Evolutionary conservation across 345 rosid genomes (phyloP).

Genomic region (Bruguiera sexangula): DNA sequence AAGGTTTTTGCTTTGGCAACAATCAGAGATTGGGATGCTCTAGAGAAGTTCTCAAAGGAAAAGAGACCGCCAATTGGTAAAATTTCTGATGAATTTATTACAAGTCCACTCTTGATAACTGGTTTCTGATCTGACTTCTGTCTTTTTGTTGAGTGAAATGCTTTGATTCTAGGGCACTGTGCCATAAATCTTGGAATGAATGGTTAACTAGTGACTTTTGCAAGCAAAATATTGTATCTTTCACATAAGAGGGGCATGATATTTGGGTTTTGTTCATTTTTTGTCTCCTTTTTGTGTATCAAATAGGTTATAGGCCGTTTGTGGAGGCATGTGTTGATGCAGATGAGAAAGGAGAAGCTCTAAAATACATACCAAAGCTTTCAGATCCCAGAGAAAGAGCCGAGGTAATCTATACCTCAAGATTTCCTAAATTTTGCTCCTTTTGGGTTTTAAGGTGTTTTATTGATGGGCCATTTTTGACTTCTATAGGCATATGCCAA

Average conservation of each 20-base stretch:
- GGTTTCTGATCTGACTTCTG: no score
- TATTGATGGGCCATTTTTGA: conserved; percentile 1
- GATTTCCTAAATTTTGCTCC: no score
- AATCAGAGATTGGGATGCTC: conserved; percentile 84
- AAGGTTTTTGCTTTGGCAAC: conserved; percentile 92
- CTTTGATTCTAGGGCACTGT: neutral
- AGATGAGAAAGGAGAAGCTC: conserved; percentile 85
- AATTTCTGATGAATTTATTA: neutral
- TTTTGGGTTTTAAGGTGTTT: no score
- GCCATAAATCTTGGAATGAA: neutral
- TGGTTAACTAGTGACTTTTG: neutral
- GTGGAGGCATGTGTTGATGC: conserved; percentile 95
- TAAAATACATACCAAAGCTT: conserved; percentile 87
- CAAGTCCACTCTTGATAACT: no score
- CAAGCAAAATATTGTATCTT: neutral
- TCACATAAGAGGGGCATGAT: neutral
- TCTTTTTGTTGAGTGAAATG: no score
- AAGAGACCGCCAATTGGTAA: conserved; percentile 89
- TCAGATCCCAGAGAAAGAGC: conserved; percentile 87
- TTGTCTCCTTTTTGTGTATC: conserved; percentile 7
- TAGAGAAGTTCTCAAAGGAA: conserved; percentile 93
- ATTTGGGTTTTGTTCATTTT: neutral
- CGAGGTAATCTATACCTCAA: conserved; percentile 47
- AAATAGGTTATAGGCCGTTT: conserved; percentile 81
- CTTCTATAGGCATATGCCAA: conserved; percentile 76